These are phyloP conservation scores for Pestalotiopsis sp. DNA, from an alignment of 2,329 filamentous ascomycete genomes.

Conservation along the genomic window DNA sequence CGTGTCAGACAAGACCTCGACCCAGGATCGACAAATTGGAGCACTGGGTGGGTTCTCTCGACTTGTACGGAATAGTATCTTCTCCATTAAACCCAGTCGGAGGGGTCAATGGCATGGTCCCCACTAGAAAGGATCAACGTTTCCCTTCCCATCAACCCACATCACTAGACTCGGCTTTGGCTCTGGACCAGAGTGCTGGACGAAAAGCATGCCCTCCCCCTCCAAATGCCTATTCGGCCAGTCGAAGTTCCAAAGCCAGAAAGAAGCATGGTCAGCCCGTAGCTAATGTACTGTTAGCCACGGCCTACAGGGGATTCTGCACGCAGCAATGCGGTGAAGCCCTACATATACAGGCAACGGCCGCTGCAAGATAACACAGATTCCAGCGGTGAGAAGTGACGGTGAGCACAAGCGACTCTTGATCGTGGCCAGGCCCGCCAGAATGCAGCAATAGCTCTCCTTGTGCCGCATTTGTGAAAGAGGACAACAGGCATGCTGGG, in stretches of 20 bases:
- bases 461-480: not conserved
- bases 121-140: constrained; percentile 12
- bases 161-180: constrained; percentile 3
- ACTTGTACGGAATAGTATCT: not conserved
- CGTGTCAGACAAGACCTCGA: constrained; percentile 5
- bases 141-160: constrained; percentile 6
- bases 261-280: not conserved
- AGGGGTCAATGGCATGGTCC: not conserved
- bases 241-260: not conserved
- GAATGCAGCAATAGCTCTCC: not conserved
- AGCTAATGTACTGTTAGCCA: not conserved
- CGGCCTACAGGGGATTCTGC: not conserved
- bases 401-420: not conserved
- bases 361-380: not conserved
- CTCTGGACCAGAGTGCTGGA: constrained; percentile 6
- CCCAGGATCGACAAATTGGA: constrained; percentile 1
- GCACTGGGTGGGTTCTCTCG: constrained; percentile 1
- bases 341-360: not conserved
- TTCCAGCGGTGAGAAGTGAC: not conserved
- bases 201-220: not conserved
- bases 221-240: not conserved
- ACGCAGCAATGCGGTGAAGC: constrained; percentile 9
- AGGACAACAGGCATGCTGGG: not conserved
- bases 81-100: constrained; percentile 5
- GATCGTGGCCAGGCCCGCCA: not conserved